Evolutionary conservation across 257 asterid species (phyloP), one percentile per base, ranked within the genome.

Genomic region (Eucommia ulmoides): DNA sequence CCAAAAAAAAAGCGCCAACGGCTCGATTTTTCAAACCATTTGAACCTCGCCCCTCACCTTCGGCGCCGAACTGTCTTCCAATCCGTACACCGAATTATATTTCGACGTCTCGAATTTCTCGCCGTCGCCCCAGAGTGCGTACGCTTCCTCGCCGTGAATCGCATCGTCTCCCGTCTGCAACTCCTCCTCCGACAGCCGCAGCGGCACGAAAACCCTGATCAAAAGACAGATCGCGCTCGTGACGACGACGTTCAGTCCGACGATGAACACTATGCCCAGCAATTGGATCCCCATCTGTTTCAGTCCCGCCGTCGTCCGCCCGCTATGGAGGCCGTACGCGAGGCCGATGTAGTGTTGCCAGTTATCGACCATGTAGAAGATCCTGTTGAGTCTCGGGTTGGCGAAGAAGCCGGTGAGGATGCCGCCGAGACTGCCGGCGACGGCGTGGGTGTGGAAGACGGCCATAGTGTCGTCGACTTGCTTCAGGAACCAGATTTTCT

Each of bases 61-160:
- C n/a, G n/a, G n/a, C n/a, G n/a, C n/a, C n/a, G n/a, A n/a, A n/a
- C n/a, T n/a, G n/a, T n/a, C n/a, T n/a, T n/a, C n/a, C n/a, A n/a
- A n/a, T n/a, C 69, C 73, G 24, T 64, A 51, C 1, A 52, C 78
- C 0, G 77, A 59, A 55, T 65, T 66, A 18, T 64, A 72, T 61
- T 53, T 61, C 8, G 83, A 70, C 23, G 55, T 74, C 50, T 72
- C 82, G 45, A 59, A 69, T 70, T 66, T 84, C 66, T 79, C 81
- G 0, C 95, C 95, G 23, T 84, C 87, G 0, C 91, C 95, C 80
- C 84, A 82, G 52, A 86, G 19, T 1, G 94, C 96, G 56, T 82
- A 86, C 0, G 96, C 94, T 26, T 65, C 83, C 56, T 83, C 94
- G 0, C 94, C 94, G 22, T 83, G 96, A 22, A 86, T 82, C 0